Base-by-base conservation (phyloP, 2,329 filamentous ascomycete genomes). In the Microdochium nivale region DNA sequence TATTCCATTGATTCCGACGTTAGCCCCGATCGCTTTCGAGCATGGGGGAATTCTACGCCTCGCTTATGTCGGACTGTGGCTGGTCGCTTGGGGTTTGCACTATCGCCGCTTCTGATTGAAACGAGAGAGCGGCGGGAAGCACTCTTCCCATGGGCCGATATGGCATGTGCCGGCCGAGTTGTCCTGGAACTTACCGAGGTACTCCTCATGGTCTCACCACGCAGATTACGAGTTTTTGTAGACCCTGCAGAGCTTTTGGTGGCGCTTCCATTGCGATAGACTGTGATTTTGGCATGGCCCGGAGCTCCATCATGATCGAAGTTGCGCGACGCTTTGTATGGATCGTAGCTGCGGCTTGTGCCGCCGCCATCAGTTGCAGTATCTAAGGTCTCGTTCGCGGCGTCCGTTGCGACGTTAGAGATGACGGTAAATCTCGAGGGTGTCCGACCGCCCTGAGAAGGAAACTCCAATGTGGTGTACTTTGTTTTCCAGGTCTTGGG, bases 311-410 rank as follows among this genome's bases (percentile, higher is more conserved):
- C 69, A 24, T 72, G 65, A 33, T 72, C 67, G 35, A 73, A 66
- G 48, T 73, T 65, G 7, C 78, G 76, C 2, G 86, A 90, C 3
- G 87, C 82, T 60, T 88, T 81, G 65, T 87, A 95, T 0, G 90
- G 90, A 65, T 96, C 91, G 60, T 95, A 95, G 66, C 86, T 94
- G 56, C 79, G 66, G 11, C 76, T 63, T 0, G 75, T 80, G 9
- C 72, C 76, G 21, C 62, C 63, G 14, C 58, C 60, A 59, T 73
- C 54, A 56, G 64, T 55, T 56, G 61, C 53, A 58, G 61, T 56
- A 65, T 71, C 63, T 10, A 60, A 35, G 23, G 62, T 59, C 8
- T 78, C 76, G 1, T 70, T 66, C 9, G 70, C 71, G 27, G 78
- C 76, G 25, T 65, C 60, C 7, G 61, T 65, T n/a, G 78, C 70